Evolutionary conservation across 805 yeast genomes (phyloP).

Genomic region (Spathaspora passalidarum): DNA sequence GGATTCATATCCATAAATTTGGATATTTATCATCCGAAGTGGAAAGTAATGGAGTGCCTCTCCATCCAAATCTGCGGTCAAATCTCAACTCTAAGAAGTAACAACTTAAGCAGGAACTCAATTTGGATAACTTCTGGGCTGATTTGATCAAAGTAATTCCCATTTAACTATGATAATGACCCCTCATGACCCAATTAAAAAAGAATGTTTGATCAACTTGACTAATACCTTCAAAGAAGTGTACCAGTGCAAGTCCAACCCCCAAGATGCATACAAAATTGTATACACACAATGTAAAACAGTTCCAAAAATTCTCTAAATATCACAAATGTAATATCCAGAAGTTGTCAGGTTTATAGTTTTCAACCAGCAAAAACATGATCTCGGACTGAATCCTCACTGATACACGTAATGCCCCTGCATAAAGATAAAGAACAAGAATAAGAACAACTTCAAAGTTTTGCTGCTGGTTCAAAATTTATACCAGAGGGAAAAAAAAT

Average conservation of each 20-base stretch:
- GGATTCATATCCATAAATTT: too few species aligned
- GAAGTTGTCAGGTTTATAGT: slow-evolving; percentile 93
- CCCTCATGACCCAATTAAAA: not conserved
- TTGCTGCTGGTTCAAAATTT: slow-evolving; percentile 1
- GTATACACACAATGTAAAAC: not conserved
- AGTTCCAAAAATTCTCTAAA: slow-evolving; percentile 76
- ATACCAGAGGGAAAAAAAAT: slow-evolving; percentile 1
- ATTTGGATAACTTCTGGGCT: too few species aligned
- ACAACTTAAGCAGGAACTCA: too few species aligned
- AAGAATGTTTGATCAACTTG: not conserved
- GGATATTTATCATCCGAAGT: too few species aligned
- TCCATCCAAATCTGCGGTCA: too few species aligned
- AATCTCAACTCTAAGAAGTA: too few species aligned
- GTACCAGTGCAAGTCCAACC: slow-evolving; percentile 3
- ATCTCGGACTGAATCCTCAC: slow-evolving; percentile 99
- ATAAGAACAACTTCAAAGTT: slow-evolving; percentile 8
- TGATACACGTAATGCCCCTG: slow-evolving; percentile 99
- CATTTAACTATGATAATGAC: not conserved
- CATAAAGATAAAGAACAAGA: slow-evolving; percentile 76
- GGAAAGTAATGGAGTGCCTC: too few species aligned
- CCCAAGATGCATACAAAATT: not conserved
- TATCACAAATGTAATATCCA: slow-evolving; percentile 47
- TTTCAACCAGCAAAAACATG: slow-evolving; percentile 99
- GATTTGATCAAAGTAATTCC: not conserved
- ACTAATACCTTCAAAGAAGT: slow-evolving; percentile 33